Conservation (phyloP, 371 early-diverging fungal genomes). For the Mortierella sp. region DNA sequence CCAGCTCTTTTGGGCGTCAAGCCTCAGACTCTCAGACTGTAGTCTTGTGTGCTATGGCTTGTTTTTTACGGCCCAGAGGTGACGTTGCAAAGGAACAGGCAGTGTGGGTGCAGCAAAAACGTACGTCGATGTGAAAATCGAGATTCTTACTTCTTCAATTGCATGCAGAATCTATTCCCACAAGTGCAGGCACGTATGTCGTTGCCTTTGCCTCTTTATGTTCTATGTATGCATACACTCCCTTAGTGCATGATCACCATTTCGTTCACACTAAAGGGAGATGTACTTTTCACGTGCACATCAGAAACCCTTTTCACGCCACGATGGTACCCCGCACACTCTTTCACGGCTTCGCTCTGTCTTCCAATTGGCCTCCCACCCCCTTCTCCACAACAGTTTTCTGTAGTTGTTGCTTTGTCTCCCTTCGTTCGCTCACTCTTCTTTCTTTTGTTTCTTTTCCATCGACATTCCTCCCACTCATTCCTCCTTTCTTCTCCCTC, state of each 20-base stretch:
- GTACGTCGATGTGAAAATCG: too few relatives aligned
- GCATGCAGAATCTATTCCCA: too few relatives aligned
- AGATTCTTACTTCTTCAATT: neutral
- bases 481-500: slow-evolving; percentile 4
- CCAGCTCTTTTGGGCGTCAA: too few relatives aligned
- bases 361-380: neutral
- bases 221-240: neutral
- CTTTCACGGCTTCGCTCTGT: neutral
- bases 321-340: neutral
- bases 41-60: too few relatives aligned
- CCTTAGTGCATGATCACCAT: neutral
- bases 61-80: too few relatives aligned
- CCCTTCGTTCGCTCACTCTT: neutral
- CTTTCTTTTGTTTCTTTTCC: neutral
- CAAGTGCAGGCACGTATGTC: too few relatives aligned
- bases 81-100: too few relatives aligned
- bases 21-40: too few relatives aligned
- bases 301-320: too few relatives aligned
- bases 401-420: neutral
- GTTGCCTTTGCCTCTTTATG: too few relatives aligned
- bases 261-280: neutral
- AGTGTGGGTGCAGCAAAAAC: too few relatives aligned
- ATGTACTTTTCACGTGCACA: neutral
- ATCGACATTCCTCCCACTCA: neutral
- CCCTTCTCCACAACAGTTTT: slow-evolving; percentile 2